Evolutionary conservation across 495 filamentous ascomycete genomes (phyloP).

Genomic region (Hyaloscypha variabilis): DNA sequence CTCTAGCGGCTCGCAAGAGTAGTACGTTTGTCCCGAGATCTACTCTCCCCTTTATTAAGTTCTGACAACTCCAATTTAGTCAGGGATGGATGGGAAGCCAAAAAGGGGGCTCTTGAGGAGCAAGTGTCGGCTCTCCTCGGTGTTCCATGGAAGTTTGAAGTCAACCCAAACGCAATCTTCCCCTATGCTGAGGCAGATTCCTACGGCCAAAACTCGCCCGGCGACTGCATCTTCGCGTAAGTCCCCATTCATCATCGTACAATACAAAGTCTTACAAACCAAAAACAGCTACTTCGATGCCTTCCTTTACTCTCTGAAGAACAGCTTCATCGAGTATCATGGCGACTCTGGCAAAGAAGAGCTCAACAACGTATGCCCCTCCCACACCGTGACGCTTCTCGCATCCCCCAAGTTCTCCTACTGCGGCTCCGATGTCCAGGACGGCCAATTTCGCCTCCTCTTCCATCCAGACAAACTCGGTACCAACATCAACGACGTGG

Average conservation of each 20-base stretch:
- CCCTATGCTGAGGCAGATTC: conserved; percentile 47
- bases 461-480: conserved; percentile 48
- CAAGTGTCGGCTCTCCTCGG: conserved; percentile 46
- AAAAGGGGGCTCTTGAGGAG: conserved; percentile 44
- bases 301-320: conserved; percentile 43
- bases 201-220: conserved; percentile 49
- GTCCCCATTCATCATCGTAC: conserved; percentile 4
- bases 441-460: conserved; percentile 49
- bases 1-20: conserved; percentile 56
- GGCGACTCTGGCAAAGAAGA: conserved; percentile 43
- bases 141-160: conserved; percentile 48
- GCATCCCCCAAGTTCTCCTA: conserved; percentile 44
- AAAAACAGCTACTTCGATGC: conserved; percentile 44
- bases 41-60: neutral
- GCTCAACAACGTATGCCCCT: conserved; percentile 47
- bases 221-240: conserved; percentile 47
- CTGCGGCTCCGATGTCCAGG: conserved; percentile 46
- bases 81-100: conserved; percentile 54
- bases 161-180: conserved; percentile 48
- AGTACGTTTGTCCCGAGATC: conserved; percentile 34
- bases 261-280: conserved; percentile 3
- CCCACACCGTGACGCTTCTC: conserved; percentile 49
- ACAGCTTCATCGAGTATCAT: conserved; percentile 35
- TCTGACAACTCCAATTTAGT: too few relatives aligned
- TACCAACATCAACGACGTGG: conserved; percentile 43